Base-by-base conservation (phyloP, 352 stramenopile species). In the Globisporangium takayamanum region DNA sequence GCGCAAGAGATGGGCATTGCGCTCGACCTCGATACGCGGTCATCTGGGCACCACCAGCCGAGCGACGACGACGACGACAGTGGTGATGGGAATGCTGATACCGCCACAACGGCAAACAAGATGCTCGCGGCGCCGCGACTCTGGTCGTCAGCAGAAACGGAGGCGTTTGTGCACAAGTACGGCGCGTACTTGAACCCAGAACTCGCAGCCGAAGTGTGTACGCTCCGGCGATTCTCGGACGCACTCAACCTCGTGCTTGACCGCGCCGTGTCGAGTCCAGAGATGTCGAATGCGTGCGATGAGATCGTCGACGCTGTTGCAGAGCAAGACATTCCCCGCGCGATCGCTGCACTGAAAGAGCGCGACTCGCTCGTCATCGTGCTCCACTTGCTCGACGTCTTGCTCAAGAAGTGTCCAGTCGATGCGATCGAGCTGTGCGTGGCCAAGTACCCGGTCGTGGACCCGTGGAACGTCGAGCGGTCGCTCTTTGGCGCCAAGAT, bases 131-230 rank as follows among this genome's bases (percentile, higher is more conserved):
- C 50, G 6, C 50, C 52, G 15, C 49, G 37, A 0, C 22, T 63
- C 12, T 86, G 73, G 72, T 73, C 69, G 20, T 62, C 63, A 28
- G 56, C 59, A n/a, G 80, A 90, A 62, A 73, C 82, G 5, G 66
- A 92, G 61, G 71, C 68, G 0, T 94, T 94, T 56, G 70, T 94
- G 28, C 69, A 63, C 52, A 92, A 90, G 55, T 95, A 95, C 45
- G 84, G 84, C 10, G 84, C 84, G 30, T 95, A 95, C 58, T 66
- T 95, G 50, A 90, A 92, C 53, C 78, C 85, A 6, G 86, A 95
- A 51, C 66, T 92, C 41, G 86, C 86, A 20, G 83, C 84, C 41
- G 76, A 94, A 63, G 72, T 92, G 0, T 94, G 84, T 64, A 93
- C 86, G 33, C 68, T 85, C 49, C 79, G 70, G 15, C 66, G 80